Conservation (phyloP, 208 protist genomes). For the Borovskyia barvae region DNA sequence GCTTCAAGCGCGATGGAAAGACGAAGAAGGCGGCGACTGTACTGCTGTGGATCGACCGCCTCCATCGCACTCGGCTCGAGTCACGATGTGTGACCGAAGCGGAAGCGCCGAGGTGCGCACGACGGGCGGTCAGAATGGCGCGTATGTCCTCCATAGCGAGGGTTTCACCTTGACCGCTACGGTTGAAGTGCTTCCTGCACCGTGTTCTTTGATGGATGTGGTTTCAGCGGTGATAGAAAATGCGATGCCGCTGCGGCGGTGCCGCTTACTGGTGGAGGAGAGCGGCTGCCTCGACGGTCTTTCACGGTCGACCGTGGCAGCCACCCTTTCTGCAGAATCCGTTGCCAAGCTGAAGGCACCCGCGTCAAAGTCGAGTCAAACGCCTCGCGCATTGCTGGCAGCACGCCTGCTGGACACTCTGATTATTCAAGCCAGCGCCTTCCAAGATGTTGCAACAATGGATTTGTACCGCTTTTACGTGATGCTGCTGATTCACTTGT, state of each 20-base stretch:
- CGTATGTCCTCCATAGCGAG: too few relatives aligned
- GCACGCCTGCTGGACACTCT: slow-evolving; percentile 61
- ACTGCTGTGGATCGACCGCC: too few relatives aligned
- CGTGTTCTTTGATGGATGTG: slow-evolving; percentile 18
- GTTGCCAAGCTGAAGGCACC: too few relatives aligned
- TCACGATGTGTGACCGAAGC: too few relatives aligned
- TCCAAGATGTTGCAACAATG: slow-evolving; percentile 67
- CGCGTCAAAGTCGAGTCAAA: background rate
- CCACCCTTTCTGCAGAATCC: too few relatives aligned
- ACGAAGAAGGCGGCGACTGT: too few relatives aligned
- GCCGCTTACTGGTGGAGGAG: slow-evolving; percentile 26
- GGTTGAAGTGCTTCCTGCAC: background rate
- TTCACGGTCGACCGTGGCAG: background rate
- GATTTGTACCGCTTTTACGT: slow-evolving; percentile 79
- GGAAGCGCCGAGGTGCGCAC: too few relatives aligned
- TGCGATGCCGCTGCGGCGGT: slow-evolving; percentile 26
- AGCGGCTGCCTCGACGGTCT: slow-evolving; percentile 34
- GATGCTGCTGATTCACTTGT: slow-evolving; percentile 60
- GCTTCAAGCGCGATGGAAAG: too few relatives aligned
- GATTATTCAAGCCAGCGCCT: slow-evolving; percentile 60
- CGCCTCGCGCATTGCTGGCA: slow-evolving; percentile 6
- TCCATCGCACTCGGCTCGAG: too few relatives aligned
- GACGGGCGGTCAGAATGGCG: too few relatives aligned
- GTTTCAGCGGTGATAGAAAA: slow-evolving; percentile 33
- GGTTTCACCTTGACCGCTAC: too few relatives aligned